Base-by-base conservation (phyloP, 257 asterid genomes). In the Rubia yunnanensis region DNA sequence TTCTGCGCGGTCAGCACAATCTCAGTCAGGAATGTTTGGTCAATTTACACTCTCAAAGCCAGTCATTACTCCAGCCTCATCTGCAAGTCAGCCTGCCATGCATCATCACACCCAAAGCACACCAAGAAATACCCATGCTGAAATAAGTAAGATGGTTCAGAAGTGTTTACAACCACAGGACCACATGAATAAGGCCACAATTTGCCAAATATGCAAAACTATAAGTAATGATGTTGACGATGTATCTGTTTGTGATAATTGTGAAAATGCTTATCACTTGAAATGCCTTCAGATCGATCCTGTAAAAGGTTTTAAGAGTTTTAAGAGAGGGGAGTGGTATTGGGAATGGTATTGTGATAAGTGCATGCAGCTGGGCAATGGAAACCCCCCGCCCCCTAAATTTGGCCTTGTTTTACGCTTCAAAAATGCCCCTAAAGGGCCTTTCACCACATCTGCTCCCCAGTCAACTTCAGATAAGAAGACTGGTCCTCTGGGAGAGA, bases 401-500 rank as follows among this genome's bases (percentile, higher is more conserved):
- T 94, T 88, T 79, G 99, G 99, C 7, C 95, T 92, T 58, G 99
- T 94, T 73, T 83, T 86, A 94, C 85, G 96, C 78, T 86, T 88
- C 71, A 63, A 36, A 11, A 78, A 66, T 69, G 78, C 86, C 26
- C 65, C 88, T 60, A 94, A 90, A 78, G 18, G 64, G 61, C 53
- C 85, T 70, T 68, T 86, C 30, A 78, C 63, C 63, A 30, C 83
- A 66, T 76, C 82, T 35, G 67, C 78, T 64, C 68, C 9, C 63
- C 78, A 80, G 46, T 71, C 88, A 72, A 70, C 77, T 70, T 36
- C 82, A 59, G 79, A 71, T 73, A 88, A 76, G 79, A 72, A 68
- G 36, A 49, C 63, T 50, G 81, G 68, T 69, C 70, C 83, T 71
- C 63, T 80, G 20, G 79, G 73, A 59, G 92, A 72, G 64, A 85